A percentile compares a stretch with the other conserved stretches of the same genome.
Conservation (phyloP, 1,284 basidiomycete genomes). For the Wolfiporia cocos region DNA sequence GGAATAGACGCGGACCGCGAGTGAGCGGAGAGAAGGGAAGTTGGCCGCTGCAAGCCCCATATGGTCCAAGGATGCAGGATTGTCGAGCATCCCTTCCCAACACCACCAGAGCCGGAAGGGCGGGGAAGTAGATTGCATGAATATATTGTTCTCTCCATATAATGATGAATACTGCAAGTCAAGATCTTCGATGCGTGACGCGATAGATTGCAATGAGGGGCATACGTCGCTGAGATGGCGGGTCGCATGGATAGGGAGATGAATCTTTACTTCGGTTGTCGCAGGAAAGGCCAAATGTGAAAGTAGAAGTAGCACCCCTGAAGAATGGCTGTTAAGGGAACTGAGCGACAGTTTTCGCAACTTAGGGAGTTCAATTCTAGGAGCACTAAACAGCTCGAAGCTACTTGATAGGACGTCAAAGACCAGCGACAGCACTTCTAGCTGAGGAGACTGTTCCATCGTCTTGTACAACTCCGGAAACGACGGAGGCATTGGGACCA, state of each 20-base stretch:
- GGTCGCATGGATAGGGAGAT: neutral
- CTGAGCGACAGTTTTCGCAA: neutral
- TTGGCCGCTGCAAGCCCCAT: neutral
- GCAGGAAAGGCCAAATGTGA: neutral
- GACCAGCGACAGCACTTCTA: neutral
- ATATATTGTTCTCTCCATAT: too few species aligned
- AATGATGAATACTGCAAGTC: too few species aligned
- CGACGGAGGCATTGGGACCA: neutral
- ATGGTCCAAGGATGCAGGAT: neutral
- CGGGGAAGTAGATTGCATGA: neutral
- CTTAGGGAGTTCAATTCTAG: neutral
- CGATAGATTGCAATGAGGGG: neutral
- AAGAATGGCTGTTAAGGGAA: neutral
- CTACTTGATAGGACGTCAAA: neutral
- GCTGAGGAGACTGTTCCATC: neutral
- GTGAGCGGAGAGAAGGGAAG: neutral
- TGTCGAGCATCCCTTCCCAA: neutral
- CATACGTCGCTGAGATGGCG: neutral
- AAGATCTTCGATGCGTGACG: neutral
- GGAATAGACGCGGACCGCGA: neutral
- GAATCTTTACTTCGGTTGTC: neutral
- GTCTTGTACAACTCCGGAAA: constrained; percentile 2
- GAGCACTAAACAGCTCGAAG: neutral
- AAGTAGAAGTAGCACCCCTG: constrained; percentile 1
- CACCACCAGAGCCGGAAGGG: neutral